Evolutionary conservation across 177 flowering plant genomes (phyloP).

Genomic region (Vitis hybrid): DNA sequence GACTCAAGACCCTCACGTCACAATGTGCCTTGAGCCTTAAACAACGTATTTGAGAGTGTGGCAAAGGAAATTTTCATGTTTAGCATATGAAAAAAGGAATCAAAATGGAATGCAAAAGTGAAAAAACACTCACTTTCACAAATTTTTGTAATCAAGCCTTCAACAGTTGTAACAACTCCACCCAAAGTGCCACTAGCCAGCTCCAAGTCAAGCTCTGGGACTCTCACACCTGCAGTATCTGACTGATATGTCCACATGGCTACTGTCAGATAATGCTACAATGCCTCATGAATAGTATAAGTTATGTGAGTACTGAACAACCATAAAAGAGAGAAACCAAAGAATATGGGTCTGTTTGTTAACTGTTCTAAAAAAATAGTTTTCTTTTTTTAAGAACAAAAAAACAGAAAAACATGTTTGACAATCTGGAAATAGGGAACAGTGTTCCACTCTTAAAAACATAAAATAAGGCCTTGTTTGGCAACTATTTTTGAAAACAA

Average conservation of each 20-base stretch:
- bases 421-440: too few relatives aligned
- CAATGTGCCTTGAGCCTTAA: too few relatives aligned
- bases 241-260: conserved; percentile 51
- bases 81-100: not conserved
- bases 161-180: conserved; percentile 84
- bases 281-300: not conserved
- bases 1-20: too few relatives aligned
- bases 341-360: too few relatives aligned
- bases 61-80: not conserved
- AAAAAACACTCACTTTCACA: conserved; percentile 72
- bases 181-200: conserved; percentile 86
- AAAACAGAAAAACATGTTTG: too few relatives aligned
- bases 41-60: too few relatives aligned
- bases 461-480: too few relatives aligned
- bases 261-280: conserved; percentile 11
- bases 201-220: conserved; percentile 92
- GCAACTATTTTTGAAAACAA: too few relatives aligned
- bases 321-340: not conserved
- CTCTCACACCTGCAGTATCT: conserved; percentile 75
- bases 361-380: too few relatives aligned
- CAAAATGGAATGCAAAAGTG: not conserved
- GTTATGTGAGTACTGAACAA: not conserved
- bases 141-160: conserved; percentile 81
- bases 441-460: too few relatives aligned
- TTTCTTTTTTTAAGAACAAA: too few relatives aligned